Base-by-base conservation (phyloP, 371 early-diverging fungal species). In the Chytridium lagenaria region DNA sequence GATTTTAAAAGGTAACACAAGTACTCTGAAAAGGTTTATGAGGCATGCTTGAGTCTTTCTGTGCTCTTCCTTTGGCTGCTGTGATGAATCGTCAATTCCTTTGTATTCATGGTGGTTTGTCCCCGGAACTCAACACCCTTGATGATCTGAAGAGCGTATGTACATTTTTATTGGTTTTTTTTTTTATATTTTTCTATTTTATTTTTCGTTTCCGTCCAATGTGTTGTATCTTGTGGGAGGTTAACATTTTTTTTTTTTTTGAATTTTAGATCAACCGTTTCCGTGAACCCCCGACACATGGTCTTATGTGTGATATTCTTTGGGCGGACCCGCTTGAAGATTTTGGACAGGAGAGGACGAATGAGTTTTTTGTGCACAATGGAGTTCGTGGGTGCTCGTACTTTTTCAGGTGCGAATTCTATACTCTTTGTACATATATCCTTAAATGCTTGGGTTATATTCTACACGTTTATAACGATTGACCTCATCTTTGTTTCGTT, bases 301-400 rank as follows among this genome's bases (percentile, higher is more conserved):
- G 98, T 34, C 75, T 96, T 51, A 93, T 99, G 93, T 95, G 97
- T 78, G 99, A 99, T 87, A 80, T 98, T 23, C 82, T 99, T 52
- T 99, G 99, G 99, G 91, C 98, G 3, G 99, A 99, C 84, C 99
- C 99, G 38, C 82, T 92, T 68, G 96, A 94, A 78, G 96, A 95
- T 70, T 97, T 94, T 89, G 96, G 95, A n/a, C 90, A 92, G 71
- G 97, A 96, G 79, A 87, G 90, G 66, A 90, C 88, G 3, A 87
- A 87, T 65, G 92, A 92, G 66, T 85, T 87, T 52, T 98, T 94
- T 79, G 81, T 92, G 37, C 94, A 94, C 84, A 97, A 98, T 78
- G 88, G 91, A 69, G 94, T 95, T 31, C 87, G 99, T 72, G 97
- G 98, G 0, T 97, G 98, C 75, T 96, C 97, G 0, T 97, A 95